A percentile compares a stretch with the other conserved stretches of the same genome.
phyloP scores from a whole-genome alignment of 306 rosid species.

The Quercus agrifolia region DNA sequence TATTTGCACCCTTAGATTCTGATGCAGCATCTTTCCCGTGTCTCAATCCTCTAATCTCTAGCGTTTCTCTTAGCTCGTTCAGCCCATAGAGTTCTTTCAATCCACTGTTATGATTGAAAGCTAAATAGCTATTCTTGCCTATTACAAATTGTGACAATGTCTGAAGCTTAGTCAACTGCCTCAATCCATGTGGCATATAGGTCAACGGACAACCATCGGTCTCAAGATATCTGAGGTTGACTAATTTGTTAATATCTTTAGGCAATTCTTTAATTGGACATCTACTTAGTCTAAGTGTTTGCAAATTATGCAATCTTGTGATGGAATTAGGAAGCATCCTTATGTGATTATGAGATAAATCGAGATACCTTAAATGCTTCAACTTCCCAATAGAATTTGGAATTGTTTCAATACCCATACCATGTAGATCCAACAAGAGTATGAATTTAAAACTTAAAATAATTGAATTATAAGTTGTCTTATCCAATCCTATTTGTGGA shows the following conservation, averaged over 20 bases:
- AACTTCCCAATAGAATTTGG: neutral
- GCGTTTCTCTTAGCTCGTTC: neutral
- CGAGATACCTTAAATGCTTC: conserved; percentile 4
- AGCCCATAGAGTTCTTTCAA: neutral
- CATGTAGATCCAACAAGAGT: neutral
- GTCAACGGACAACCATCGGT: neutral
- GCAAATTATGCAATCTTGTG: neutral
- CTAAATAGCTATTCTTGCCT: neutral
- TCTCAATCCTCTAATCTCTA: neutral
- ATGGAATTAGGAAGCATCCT: neutral
- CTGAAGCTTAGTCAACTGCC: neutral
- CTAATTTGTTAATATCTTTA: neutral
- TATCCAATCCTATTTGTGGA: no score
- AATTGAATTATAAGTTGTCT: neutral
- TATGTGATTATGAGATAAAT: neutral
- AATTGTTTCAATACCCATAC: neutral
- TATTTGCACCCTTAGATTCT: neutral
- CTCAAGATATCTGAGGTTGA: conserved; percentile 17
- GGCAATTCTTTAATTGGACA: conserved; percentile 14
- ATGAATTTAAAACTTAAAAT: neutral
- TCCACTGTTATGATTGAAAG: neutral
- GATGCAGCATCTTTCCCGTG: neutral
- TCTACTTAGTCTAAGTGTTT: neutral
- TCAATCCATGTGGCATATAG: conserved; percentile 4
- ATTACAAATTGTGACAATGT: neutral